Base-by-base conservation (phyloP, 2,329 filamentous ascomycete species). In the Periconia digitata region DNA sequence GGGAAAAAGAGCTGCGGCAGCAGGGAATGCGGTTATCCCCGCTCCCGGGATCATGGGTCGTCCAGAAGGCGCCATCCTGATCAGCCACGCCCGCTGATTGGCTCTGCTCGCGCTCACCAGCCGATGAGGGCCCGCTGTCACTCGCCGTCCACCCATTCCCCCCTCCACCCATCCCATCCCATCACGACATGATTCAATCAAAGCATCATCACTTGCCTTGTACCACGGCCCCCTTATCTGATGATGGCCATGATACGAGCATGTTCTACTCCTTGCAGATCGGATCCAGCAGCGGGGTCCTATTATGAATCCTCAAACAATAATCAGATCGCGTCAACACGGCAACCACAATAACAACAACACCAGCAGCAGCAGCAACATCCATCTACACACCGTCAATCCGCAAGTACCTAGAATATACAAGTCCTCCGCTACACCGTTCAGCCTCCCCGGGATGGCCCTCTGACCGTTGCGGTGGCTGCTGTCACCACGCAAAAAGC, bases 111-210 rank as follows among this genome's bases (percentile, higher is more conserved):
- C 27, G 27, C 27, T 15, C 27, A 15, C 12, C 27, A 32, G n/a
- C 27, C 27, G 27, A 32, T 10, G 27, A 13, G 27, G 27, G 27
- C 27, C 27, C 27, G 27, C 27, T 32, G 27, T 32, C 27, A 32
- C 4, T 32, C 27, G 10, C 3, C 27, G 10, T 10, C 3, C n/a
- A 3, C 27, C 3, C 10, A 32, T 5, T 10, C n/a, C 4, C 27
- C 5, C 4, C 8, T 32, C 4, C 27, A 10, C 4, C 27, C 27
- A 32, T 32, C 27, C 27, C 27, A 32, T 3, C n/a, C n/a, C n/a
- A n/a, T n/a, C n/a, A n/a, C n/a, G n/a, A n/a, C n/a, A n/a, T n/a
- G 24, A 61, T 57, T 65, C 62, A 64, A 65, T 65, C 66, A 64
- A 17, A 46, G 58, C 60, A 52, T 55, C 61, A 67, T 67, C 50